phyloP scores from a whole-genome alignment of 2,329 filamentous ascomycete genomes.

The Sclerotinia subarctica region DNA sequence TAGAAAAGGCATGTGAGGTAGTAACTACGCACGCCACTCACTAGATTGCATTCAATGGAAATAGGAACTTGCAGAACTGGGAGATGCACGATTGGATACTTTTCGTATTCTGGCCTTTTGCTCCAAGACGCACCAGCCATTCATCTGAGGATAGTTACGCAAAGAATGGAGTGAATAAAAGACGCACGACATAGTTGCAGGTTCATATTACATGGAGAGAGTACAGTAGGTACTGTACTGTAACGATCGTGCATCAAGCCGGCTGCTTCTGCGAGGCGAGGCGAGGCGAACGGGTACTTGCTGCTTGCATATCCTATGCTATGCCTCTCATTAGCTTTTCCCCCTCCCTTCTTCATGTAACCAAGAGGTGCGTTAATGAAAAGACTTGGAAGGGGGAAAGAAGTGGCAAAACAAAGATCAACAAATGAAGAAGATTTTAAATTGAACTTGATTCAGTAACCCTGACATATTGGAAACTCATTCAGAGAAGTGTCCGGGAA shows the following conservation, averaged over 20 bases:
- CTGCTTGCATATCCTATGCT: conserved; percentile 18
- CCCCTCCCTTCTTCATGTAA: background rate
- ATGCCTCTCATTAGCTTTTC: conserved; percentile 1
- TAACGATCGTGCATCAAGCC: conserved; percentile 20
- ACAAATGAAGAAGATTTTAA: background rate
- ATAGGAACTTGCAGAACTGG: conserved; percentile 14
- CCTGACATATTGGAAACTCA: background rate
- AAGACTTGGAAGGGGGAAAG: background rate
- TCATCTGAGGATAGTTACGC: conserved; percentile 11
- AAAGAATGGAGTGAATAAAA: conserved; percentile 9
- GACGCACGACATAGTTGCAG: conserved; percentile 20
- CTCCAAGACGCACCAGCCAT: conserved; percentile 15
- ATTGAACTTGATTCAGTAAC: background rate
- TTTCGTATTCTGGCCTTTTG: conserved; percentile 13
- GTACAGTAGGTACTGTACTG: conserved; percentile 16
- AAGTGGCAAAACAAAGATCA: background rate
- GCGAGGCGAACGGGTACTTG: conserved; percentile 18
- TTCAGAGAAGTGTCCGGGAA: background rate
- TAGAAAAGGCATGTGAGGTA: conserved; percentile 13
- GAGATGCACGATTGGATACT: conserved; percentile 10
- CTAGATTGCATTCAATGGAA: conserved; percentile 19
- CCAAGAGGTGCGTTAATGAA: background rate
- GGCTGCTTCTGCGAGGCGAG: conserved; percentile 14
- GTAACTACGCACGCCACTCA: conserved; percentile 18
- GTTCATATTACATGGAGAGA: conserved; percentile 15